phyloP scores from a whole-genome alignment of 2,329 filamentous ascomycete species.

The Thielaviopsis punctulata region DNA sequence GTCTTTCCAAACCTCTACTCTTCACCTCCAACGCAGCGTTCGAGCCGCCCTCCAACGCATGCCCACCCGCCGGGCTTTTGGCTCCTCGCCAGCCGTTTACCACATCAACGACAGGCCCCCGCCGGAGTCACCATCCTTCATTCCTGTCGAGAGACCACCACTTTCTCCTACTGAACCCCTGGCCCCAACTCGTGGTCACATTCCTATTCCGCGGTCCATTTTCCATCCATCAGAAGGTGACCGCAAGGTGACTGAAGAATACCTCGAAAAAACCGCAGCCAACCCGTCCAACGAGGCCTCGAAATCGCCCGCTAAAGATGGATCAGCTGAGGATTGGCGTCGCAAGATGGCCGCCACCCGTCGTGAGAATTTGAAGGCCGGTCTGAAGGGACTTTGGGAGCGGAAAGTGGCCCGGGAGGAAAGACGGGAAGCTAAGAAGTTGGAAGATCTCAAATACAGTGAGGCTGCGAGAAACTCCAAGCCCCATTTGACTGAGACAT shows the following conservation, averaged over 20 bases:
- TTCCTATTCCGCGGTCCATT: constrained; percentile 68
- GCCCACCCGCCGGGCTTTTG: background rate
- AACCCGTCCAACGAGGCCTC: constrained; percentile 28
- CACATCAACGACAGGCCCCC: constrained; percentile 28
- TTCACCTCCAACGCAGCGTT: background rate
- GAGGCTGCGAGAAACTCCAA: constrained; percentile 30
- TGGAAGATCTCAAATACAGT: constrained; percentile 22
- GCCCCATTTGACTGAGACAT: constrained; percentile 51
- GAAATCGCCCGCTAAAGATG: constrained; percentile 21
- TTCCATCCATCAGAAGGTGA: constrained; percentile 43
- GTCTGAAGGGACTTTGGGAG: constrained; percentile 50
- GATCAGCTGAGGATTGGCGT: constrained; percentile 41
- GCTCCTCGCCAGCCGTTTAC: constrained; percentile 15
- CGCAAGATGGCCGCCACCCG: constrained; percentile 53
- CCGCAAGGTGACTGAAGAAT: constrained; percentile 43
- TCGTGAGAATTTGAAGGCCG: constrained; percentile 53
- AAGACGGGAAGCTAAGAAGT: constrained; percentile 14
- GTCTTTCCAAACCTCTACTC: background rate
- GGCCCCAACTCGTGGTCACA: constrained; percentile 49
- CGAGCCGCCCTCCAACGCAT: background rate
- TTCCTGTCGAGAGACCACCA: constrained; percentile 61
- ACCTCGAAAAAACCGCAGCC: constrained; percentile 43
- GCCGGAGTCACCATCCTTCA: constrained; percentile 76
- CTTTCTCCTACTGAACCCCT: constrained; percentile 41
- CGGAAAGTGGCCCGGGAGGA: constrained; percentile 37